These are phyloP conservation scores for Gentiana macrophylla DNA, from an alignment of 257 asterid genomes.

Conservation along the genomic window DNA sequence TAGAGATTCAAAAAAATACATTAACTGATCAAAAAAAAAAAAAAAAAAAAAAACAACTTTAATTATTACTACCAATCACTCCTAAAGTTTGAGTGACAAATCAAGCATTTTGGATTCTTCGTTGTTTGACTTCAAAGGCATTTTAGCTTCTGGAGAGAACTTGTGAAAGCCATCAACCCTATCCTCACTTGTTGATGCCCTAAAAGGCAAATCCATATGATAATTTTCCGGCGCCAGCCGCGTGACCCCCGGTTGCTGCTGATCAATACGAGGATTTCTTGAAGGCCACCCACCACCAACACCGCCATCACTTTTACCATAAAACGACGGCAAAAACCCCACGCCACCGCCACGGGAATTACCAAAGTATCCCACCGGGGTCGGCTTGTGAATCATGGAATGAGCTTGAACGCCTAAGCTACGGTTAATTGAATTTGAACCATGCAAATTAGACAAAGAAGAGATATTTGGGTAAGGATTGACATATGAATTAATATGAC, in stretches of 20 bases:
- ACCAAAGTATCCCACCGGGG: constrained; percentile 1
- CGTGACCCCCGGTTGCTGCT: constrained; percentile 44
- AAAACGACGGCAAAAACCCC: constrained; percentile 1
- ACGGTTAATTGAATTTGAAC: constrained; percentile 27
- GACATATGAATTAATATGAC: not conserved
- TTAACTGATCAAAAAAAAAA: constrained; percentile 2
- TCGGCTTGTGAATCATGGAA: constrained; percentile 63
- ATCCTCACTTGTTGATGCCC: constrained; percentile 29
- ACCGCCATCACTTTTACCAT: constrained; percentile 14
- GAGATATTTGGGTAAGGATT: constrained; percentile 42
- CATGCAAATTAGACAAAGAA: constrained; percentile 50
- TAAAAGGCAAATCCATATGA: constrained; percentile 10
- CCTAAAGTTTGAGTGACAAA: constrained; percentile 64
- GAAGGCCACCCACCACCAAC: constrained; percentile 22
- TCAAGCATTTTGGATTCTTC: constrained; percentile 60
- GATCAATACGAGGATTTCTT: constrained; percentile 30
- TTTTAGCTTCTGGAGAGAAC: constrained; percentile 22
- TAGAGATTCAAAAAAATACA: not conserved
- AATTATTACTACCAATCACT: not conserved
- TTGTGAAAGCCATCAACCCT: constrained; percentile 37
- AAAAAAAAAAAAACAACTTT: not conserved
- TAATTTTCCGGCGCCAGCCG: constrained; percentile 28
- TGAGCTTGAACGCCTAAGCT: constrained; percentile 55
- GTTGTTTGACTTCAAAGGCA: constrained; percentile 22
- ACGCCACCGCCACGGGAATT: not conserved